These are phyloP conservation scores for Boletus subcaerulescens DNA, from an alignment of 768 basidiomycete genomes.

Conservation along the genomic window DNA sequence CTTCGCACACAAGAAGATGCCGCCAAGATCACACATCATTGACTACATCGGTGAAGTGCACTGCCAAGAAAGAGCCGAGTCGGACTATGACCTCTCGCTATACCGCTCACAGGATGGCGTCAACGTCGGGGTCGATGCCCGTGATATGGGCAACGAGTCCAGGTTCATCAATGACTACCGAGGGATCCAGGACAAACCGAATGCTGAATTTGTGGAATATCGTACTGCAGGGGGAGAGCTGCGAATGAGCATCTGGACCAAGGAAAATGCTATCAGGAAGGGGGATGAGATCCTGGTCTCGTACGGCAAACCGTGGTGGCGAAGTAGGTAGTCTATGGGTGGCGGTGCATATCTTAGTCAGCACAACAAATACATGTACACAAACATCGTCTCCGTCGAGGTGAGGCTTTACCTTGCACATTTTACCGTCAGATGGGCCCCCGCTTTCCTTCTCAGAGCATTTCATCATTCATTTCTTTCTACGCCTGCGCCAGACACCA, in stretches of 20 bases:
- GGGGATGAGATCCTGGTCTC: slow-evolving; percentile 85
- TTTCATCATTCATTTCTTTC: slow-evolving; percentile 54
- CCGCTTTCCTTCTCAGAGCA: slow-evolving; percentile 46
- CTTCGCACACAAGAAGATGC: slow-evolving; percentile 73
- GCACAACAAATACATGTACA: slow-evolving; percentile 18
- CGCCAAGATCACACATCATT: slow-evolving; percentile 61
- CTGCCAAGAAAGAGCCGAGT: slow-evolving; percentile 63
- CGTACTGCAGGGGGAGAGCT: slow-evolving; percentile 56
- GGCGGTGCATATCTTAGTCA: slow-evolving; percentile 20
- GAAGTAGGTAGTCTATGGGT: slow-evolving; percentile 21
- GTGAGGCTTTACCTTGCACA: no score
- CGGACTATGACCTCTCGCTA: slow-evolving; percentile 91
- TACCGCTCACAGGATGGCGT: slow-evolving; percentile 53
- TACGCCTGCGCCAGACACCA: slow-evolving; percentile 51
- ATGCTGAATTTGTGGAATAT: slow-evolving; percentile 65
- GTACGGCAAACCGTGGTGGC: slow-evolving; percentile 89
- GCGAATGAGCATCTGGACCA: slow-evolving; percentile 76
- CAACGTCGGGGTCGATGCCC: slow-evolving; percentile 78
- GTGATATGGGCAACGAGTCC: slow-evolving; percentile 75
- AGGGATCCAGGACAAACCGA: slow-evolving; percentile 65
- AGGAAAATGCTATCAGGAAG: slow-evolving; percentile 57
- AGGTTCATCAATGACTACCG: slow-evolving; percentile 92
- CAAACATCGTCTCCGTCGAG: background rate
- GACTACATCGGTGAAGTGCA: slow-evolving; percentile 88
- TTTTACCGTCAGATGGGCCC: slow-evolving; percentile 41